Percentiles rank a stretch among this genome's conserved stretches.
These are phyloP conservation scores for Diplodia intermedia DNA, from an alignment of 2,329 filamentous ascomycete genomes.

Conservation along the genomic window DNA sequence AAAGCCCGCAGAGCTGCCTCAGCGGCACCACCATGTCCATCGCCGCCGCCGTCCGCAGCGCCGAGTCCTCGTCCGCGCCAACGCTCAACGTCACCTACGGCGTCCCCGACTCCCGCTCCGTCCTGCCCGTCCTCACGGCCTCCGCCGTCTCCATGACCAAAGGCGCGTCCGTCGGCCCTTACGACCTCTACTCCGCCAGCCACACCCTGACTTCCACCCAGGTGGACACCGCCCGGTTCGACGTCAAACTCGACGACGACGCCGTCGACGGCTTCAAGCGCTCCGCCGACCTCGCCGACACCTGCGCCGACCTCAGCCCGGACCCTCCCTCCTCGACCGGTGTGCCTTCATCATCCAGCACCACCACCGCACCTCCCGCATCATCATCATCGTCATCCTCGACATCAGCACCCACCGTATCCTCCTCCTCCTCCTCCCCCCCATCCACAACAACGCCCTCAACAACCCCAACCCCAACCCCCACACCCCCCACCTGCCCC, in stretches of 20 bases:
- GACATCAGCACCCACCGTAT: no score
- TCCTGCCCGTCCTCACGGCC: constrained; percentile 40
- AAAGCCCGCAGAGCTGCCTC: constrained; percentile 65
- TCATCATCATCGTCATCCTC: background rate
- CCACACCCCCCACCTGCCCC: constrained; percentile 10
- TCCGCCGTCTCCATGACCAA: constrained; percentile 39
- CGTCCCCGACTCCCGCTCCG: constrained; percentile 37
- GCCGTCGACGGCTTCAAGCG: constrained; percentile 11
- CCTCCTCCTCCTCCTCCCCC: background rate
- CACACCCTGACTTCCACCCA: constrained; percentile 35
- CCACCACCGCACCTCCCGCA: background rate
- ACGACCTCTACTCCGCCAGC: constrained; percentile 40
- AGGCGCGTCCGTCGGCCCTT: constrained; percentile 39
- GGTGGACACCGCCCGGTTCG: constrained; percentile 10
- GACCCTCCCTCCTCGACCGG: background rate
- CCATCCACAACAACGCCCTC: background rate
- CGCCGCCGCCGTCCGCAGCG: constrained; percentile 40
- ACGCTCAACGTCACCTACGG: constrained; percentile 39
- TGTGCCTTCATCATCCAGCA: background rate
- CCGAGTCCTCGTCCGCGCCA: background rate
- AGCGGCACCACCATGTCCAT: constrained; percentile 37
- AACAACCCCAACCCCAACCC: background rate
- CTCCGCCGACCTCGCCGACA: constrained; percentile 10
- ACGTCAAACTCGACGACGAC: constrained; percentile 10
- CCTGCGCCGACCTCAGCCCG: constrained; percentile 17